Evolutionary conservation across 1,284 basidiomycete genomes (phyloP).

Genomic region (Nidula niveotomentosa): DNA sequence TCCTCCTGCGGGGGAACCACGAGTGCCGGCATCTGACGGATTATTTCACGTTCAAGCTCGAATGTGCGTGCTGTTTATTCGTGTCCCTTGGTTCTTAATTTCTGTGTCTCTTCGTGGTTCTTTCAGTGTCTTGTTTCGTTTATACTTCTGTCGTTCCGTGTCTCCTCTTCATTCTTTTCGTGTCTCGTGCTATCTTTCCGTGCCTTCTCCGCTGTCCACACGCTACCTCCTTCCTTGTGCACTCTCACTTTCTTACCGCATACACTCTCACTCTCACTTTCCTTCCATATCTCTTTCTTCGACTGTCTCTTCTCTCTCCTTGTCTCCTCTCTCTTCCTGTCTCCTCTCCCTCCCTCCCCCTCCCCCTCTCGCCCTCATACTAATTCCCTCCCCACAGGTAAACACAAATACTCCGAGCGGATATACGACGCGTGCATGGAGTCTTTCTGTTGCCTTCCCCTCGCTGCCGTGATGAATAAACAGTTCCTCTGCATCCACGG

Average conservation of each 20-base stretch:
- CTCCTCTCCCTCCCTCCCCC: no score
- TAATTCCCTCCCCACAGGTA: conserved; percentile 45
- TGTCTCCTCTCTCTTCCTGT: no score
- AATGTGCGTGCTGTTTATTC: conserved; percentile 54
- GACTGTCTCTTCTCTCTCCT: no score
- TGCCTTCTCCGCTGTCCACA: neutral
- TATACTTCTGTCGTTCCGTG: no score
- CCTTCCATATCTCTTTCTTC: no score
- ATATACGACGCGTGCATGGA: conserved; percentile 92
- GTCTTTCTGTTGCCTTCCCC: conserved; percentile 90
- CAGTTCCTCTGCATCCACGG: conserved; percentile 99
- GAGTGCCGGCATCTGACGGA: conserved; percentile 97
- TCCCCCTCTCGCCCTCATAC: neutral
- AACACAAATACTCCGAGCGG: conserved; percentile 88
- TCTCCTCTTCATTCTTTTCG: no score
- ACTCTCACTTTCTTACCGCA: neutral
- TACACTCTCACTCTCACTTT: neutral
- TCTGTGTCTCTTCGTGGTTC: no score
- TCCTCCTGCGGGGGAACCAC: conserved; percentile 95
- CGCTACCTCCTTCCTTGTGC: neutral
- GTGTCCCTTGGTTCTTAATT: no score
- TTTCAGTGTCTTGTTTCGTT: no score
- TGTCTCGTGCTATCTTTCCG: no score
- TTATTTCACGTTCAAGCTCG: conserved; percentile 97
- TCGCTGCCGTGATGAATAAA: conserved; percentile 93